Evolutionary conservation across 805 yeast species (phyloP).

Genomic region (Candida boleticola): DNA sequence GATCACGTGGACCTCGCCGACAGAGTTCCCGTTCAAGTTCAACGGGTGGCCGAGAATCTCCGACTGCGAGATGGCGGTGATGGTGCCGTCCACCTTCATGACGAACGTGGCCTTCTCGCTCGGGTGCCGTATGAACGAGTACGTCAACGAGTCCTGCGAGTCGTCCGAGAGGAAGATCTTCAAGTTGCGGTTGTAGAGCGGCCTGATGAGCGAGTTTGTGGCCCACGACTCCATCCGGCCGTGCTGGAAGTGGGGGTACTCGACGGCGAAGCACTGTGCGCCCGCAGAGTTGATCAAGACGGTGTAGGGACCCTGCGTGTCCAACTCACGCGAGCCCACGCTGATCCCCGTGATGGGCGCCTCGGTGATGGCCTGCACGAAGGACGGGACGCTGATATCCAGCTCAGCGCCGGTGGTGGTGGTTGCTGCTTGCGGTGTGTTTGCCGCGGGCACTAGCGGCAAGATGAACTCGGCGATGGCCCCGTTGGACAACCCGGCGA

Average conservation of each 20-base stretch:
- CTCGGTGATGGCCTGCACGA: conserved; percentile 27
- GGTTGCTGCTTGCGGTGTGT: background rate
- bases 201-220: conserved; percentile 23
- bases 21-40: conserved; percentile 29
- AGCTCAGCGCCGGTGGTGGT: conserved; percentile 7
- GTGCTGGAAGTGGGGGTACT: conserved; percentile 26
- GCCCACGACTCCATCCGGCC: conserved; percentile 25
- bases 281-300: conserved; percentile 32
- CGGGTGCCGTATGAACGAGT: conserved; percentile 29
- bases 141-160: conserved; percentile 27
- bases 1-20: conserved; percentile 35
- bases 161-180: conserved; percentile 25
- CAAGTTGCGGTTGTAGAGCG: conserved; percentile 27
- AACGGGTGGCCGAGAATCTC: conserved; percentile 39
- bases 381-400: conserved; percentile 30
- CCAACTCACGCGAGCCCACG: conserved; percentile 10
- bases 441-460: conserved; percentile 20
- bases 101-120: conserved; percentile 31
- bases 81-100: conserved; percentile 29
- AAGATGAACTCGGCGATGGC: conserved; percentile 55
- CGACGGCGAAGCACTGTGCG: conserved; percentile 20
- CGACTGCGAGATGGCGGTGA: conserved; percentile 27
- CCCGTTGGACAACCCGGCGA: conserved; percentile 63
- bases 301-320: conserved; percentile 20
- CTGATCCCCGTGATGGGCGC: conserved; percentile 27